Percentiles rank a stretch among this genome's conserved stretches.
Evolutionary conservation across 1,139 yeast genomes (phyloP).

Genomic region (Starmera stellimalicola): DNA sequence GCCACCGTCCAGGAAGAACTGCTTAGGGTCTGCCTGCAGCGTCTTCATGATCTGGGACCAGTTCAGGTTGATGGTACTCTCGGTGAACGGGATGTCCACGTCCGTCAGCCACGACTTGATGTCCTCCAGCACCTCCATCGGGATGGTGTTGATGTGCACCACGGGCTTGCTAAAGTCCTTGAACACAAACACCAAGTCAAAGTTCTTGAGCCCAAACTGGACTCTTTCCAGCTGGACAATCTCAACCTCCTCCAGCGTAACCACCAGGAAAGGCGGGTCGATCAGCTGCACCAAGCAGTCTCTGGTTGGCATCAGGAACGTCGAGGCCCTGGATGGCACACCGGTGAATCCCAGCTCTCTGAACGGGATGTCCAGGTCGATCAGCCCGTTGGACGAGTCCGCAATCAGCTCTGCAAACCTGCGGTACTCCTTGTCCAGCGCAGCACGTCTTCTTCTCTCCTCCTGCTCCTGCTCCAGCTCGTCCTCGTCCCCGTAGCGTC

Average conservation of each 20-base stretch:
- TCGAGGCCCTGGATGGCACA: slow-evolving; percentile 93
- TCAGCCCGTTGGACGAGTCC: slow-evolving; percentile 70
- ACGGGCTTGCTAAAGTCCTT: slow-evolving; percentile 85
- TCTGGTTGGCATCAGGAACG: slow-evolving; percentile 93
- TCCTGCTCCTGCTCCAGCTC: slow-evolving; percentile 98
- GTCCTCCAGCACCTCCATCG: slow-evolving; percentile 85
- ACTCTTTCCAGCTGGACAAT: slow-evolving; percentile 94
- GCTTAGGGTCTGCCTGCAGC: slow-evolving; percentile 84
- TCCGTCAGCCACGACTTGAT: slow-evolving; percentile 95
- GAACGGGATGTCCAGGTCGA: slow-evolving; percentile 90
- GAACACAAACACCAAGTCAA: slow-evolving; percentile 90
- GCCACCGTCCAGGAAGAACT: slow-evolving; percentile 90
- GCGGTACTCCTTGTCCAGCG: slow-evolving; percentile 87
- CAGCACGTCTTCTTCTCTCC: slow-evolving; percentile 86
- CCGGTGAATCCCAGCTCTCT: slow-evolving; percentile 96
- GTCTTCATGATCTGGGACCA: slow-evolving; percentile 97
- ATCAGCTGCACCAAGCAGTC: slow-evolving; percentile 91
- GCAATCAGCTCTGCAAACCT: slow-evolving; percentile 85
- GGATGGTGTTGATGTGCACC: slow-evolving; percentile 88
- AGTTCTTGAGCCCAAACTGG: slow-evolving; percentile 92
- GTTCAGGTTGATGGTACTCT: slow-evolving; percentile 91
- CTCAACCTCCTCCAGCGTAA: slow-evolving; percentile 87
- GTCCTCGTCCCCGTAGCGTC: slow-evolving; percentile 96
- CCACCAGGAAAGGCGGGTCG: slow-evolving; percentile 91
- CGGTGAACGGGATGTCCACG: slow-evolving; percentile 90